Conservation (phyloP, 768 basidiomycete species). For the Hortiboletus campestris region DNA sequence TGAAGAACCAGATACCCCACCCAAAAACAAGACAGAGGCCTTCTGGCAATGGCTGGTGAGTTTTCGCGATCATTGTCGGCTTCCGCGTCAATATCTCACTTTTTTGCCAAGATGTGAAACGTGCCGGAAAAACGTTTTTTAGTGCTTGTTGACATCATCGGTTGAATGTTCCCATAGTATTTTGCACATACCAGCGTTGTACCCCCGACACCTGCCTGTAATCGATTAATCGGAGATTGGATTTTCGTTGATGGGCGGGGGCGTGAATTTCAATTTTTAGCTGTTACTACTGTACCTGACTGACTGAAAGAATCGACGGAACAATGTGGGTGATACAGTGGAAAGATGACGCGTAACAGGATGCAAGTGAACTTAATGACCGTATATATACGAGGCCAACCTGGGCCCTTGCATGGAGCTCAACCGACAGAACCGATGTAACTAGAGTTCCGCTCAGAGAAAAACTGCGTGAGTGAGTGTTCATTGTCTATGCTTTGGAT, state of each 20-base stretch:
- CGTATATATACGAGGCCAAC: slow-evolving; percentile 35
- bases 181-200: slow-evolving; percentile 3
- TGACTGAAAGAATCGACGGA: slow-evolving; percentile 9
- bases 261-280: slow-evolving; percentile 12
- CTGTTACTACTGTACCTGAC: slow-evolving; percentile 28
- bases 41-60: slow-evolving; percentile 82
- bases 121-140: neutral
- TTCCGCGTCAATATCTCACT: neutral
- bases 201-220: slow-evolving; percentile 1
- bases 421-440: slow-evolving; percentile 3
- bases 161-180: neutral
- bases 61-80: neutral
- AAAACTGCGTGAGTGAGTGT: slow-evolving; percentile 6
- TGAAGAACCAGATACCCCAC: slow-evolving; percentile 67
- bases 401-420: slow-evolving; percentile 19
- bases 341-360: slow-evolving; percentile 26
- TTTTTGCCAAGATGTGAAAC: slow-evolving; percentile 21
- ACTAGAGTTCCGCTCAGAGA: slow-evolving; percentile 5
- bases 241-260: neutral
- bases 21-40: slow-evolving; percentile 62
- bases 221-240: neutral
- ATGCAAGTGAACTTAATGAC: slow-evolving; percentile 37
- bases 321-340: slow-evolving; percentile 33
- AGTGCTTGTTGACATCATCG: neutral
- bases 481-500: slow-evolving; percentile 59